Conservation (phyloP, 257 asterid genomes). For the Anisodus tanguticus region DNA sequence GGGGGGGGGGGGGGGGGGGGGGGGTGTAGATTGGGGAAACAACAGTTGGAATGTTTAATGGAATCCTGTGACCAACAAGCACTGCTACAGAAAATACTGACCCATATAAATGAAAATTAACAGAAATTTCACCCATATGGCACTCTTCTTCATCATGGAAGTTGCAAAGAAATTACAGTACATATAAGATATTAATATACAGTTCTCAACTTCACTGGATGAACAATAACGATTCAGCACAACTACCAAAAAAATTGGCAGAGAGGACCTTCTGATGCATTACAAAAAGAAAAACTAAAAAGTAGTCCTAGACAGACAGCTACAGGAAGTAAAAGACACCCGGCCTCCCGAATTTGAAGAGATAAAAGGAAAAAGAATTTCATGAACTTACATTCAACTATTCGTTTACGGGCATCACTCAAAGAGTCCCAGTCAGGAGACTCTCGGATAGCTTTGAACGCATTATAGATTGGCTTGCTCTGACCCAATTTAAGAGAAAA, state of each 20-base stretch:
- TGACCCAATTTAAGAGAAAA: conserved; percentile 85
- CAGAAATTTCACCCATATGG: background rate
- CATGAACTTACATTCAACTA: conserved; percentile 71
- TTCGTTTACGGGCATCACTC: conserved; percentile 89
- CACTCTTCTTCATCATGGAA: background rate
- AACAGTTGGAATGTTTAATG: background rate
- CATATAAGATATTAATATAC: conserved; percentile 4
- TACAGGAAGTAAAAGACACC: background rate
- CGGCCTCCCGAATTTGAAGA: background rate
- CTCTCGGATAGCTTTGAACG: conserved; percentile 79
- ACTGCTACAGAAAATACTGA: background rate
- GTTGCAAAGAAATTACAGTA: background rate
- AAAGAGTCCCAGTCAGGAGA: conserved; percentile 78
- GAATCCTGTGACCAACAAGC: conserved; percentile 15
- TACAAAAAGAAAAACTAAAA: background rate
- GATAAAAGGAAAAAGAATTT: conserved; percentile 18
- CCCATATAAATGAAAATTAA: background rate
- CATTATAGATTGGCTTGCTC: conserved; percentile 91
- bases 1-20: background rate
- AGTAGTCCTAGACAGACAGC: background rate
- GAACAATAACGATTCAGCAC: background rate
- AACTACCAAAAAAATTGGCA: conserved; percentile 14
- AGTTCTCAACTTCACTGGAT: conserved; percentile 17
- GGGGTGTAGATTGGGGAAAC: background rate
- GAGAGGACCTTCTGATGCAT: background rate